Base-by-base conservation (phyloP, 2,329 filamentous ascomycete genomes). In the Fusarium sacchari region DNA sequence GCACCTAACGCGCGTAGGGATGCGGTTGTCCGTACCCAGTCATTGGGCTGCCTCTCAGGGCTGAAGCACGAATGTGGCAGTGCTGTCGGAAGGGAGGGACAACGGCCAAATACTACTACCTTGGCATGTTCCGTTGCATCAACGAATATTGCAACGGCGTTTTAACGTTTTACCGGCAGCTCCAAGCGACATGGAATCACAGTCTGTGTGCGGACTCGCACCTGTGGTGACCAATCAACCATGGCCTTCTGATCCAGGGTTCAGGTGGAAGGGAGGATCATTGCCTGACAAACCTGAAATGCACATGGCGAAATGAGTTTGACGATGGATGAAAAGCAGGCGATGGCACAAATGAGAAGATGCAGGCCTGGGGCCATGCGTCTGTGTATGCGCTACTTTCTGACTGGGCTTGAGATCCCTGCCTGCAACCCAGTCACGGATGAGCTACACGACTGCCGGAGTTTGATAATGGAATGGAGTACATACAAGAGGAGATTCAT, bases 331-430 rank as follows among this genome's bases (percentile, higher is more conserved):
- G 63, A 64, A 67, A 69, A 52, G 36, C 26, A 69, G 47, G 64
- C 60, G 53, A 65, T 52, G 58, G 64, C 60, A 65, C 62, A 62
- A 47, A 66, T 62, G 60, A 71, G 58, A 60, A 63, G 64, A 71
- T 43, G 60, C 42, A 57, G 60, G 73, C 64, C 57, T 63, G 68
- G 64, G 62, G 61, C 58, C 68, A 69, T 69, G 71, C 58, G 67
- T 59, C 43, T 52, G 72, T 70, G 72, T 67, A 65, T 65, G 65
- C 76, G 73, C 74, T 78, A 76, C 74, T 77, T 78, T 69, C 76
- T 78, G 36, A 78, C 76, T 69, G 64, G 76, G 73, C 64, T 76
- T 70, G 69, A 70, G 40, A 78, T 60, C 74, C 76, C 66, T 77
- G 76, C 43, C 37, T 44, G 44, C 32, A 71, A 68, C 64, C 72